These are phyloP conservation scores for Aspergillus ochraceoroseus DNA, from an alignment of 2,329 filamentous ascomycete genomes.

Conservation along the genomic window DNA sequence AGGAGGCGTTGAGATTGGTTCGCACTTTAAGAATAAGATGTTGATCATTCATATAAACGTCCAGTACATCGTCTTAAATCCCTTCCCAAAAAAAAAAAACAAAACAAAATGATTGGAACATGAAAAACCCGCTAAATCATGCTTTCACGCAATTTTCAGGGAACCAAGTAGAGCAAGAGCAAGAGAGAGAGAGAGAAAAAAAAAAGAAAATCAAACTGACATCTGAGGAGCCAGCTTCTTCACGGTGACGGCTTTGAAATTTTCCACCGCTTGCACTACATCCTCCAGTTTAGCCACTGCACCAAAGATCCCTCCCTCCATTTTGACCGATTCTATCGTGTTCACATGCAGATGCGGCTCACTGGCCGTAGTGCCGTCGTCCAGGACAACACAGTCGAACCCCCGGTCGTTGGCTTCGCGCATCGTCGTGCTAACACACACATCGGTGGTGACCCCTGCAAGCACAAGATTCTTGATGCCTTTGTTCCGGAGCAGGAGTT, in stretches of 20 bases:
- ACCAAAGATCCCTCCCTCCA: constrained; percentile 47
- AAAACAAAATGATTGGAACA: no score
- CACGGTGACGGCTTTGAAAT: constrained; percentile 40
- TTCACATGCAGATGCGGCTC: constrained; percentile 41
- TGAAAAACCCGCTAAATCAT: no score
- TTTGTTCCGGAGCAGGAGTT: constrained; percentile 48
- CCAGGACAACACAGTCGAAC: constrained; percentile 51
- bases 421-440: constrained; percentile 53
- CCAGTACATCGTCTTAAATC: no score
- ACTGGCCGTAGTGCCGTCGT: constrained; percentile 47
- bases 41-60: no score
- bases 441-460: constrained; percentile 54
- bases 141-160: no score
- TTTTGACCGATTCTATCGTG: constrained; percentile 44
- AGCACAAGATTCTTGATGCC: constrained; percentile 52
- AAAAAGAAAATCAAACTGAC: constrained; percentile 22
- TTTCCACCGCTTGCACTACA: constrained; percentile 41
- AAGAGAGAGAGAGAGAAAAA: background rate
- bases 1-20: constrained; percentile 3
- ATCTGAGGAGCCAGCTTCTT: constrained; percentile 44
- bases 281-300: constrained; percentile 39
- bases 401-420: constrained; percentile 54
- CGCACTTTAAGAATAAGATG: no score
- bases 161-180: constrained; percentile 1
- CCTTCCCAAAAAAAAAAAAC: background rate